phyloP scores from a whole-genome alignment of 2,329 filamentous ascomycete genomes.

The Cladosporium sp. region DNA sequence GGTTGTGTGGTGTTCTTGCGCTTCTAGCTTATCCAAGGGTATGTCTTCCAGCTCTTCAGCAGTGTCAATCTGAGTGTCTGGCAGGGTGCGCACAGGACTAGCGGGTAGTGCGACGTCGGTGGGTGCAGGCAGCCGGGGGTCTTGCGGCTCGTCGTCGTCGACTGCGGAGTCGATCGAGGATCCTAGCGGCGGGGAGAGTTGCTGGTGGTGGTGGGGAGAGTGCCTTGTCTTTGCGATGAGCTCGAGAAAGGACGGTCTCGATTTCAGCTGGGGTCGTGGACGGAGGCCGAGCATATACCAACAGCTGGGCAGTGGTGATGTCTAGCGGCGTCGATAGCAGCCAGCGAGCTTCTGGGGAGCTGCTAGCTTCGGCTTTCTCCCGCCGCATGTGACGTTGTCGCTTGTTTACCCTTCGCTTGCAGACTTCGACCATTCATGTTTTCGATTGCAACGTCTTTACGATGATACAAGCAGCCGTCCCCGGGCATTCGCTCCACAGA shows the following conservation, averaged over 20 bases:
- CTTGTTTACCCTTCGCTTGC: too few relatives aligned
- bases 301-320: constrained; percentile 6
- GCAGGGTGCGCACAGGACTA: constrained; percentile 14
- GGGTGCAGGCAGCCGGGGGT: constrained; percentile 7
- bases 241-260: constrained; percentile 60
- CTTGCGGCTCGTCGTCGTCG: constrained; percentile 12
- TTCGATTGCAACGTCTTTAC: too few relatives aligned
- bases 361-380: not conserved
- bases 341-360: not conserved
- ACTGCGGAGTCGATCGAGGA: constrained; percentile 6
- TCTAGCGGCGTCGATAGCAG: not conserved
- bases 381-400: constrained; percentile 1
- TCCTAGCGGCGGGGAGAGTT: not conserved
- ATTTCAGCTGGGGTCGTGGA: constrained; percentile 55
- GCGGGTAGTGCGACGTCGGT: constrained; percentile 14
- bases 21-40: constrained; percentile 11
- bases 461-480: too few relatives aligned
- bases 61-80: not conserved
- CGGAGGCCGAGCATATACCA: constrained; percentile 48
- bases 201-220: not conserved
- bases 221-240: constrained; percentile 47
- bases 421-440: too few relatives aligned
- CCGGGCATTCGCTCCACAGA: too few relatives aligned
- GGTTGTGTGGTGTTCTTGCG: constrained; percentile 6
- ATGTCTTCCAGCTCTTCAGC: constrained; percentile 12